These are phyloP conservation scores for Phytophthora podocarpi DNA, from an alignment of 352 stramenopile species.

Conservation along the genomic window DNA sequence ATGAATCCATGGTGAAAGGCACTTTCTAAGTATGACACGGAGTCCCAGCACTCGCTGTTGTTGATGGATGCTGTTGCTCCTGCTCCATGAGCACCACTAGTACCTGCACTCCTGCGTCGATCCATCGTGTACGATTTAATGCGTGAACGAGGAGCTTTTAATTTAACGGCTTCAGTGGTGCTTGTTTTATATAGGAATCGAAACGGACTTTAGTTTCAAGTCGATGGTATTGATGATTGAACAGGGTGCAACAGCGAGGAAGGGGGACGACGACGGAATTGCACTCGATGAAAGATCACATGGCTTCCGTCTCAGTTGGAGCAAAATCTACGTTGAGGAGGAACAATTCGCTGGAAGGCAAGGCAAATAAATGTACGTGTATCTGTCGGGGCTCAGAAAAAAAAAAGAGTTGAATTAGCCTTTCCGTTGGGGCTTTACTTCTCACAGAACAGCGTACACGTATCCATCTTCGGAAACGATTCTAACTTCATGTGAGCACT, in stretches of 20 bases:
- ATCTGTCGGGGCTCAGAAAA: no score
- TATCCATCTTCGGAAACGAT: constrained; percentile 45
- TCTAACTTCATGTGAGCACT: constrained; percentile 31
- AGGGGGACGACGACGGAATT: no score
- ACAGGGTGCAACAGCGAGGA: no score
- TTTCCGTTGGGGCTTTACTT: constrained; percentile 21
- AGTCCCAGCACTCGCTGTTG: constrained; percentile 74
- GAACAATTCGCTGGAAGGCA: no score
- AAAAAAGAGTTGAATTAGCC: background rate
- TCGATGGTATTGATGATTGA: no score
- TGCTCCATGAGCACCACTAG: constrained; percentile 11
- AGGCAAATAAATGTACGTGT: no score
- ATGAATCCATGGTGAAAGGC: constrained; percentile 86
- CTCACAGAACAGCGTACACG: constrained; percentile 42
- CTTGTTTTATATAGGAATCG: constrained; percentile 11
- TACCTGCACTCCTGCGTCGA: constrained; percentile 23
- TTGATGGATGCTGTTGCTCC: constrained; percentile 16
- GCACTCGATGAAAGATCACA: no score
- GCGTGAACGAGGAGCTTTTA: no score
- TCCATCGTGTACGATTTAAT: constrained; percentile 12
- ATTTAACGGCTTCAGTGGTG: background rate
- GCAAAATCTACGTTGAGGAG: no score
- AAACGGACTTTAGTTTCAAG: constrained; percentile 11
- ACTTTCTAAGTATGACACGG: constrained; percentile 81
- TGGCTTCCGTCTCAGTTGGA: no score